Evolutionary conservation across 768 basidiomycete species (phyloP).

Genomic region (Pleurotus djamor): DNA sequence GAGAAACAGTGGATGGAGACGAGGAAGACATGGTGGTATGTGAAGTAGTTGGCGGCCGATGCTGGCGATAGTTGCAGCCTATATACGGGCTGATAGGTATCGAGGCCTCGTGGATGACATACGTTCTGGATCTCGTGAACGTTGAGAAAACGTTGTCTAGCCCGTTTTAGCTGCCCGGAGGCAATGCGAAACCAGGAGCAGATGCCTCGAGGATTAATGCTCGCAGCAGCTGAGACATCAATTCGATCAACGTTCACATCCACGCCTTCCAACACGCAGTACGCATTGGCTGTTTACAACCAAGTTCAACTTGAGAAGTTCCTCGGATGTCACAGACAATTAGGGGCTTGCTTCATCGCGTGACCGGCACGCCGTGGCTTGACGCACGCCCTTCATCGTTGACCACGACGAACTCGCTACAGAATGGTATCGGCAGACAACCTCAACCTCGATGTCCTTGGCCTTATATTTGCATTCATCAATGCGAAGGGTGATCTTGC

Average conservation of each 20-base stretch:
- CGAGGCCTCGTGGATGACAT: conserved; percentile 2
- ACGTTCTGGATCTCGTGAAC: conserved; percentile 2
- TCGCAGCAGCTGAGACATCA: no score
- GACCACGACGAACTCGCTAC: background rate
- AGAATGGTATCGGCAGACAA: conserved; percentile 68
- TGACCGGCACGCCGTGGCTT: background rate
- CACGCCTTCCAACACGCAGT: no score
- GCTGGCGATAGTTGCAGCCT: background rate
- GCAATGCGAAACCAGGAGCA: background rate
- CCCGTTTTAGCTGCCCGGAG: background rate
- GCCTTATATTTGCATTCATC: conserved; percentile 60
- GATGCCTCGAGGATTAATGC: no score
- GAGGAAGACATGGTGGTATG: background rate
- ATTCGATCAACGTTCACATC: no score
- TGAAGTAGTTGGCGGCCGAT: background rate
- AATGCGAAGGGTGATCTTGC: conserved; percentile 48
- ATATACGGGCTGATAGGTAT: background rate
- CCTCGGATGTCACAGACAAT: background rate
- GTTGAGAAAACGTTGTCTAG: conserved; percentile 4
- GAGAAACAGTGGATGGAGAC: conserved; percentile 18
- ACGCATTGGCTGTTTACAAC: no score
- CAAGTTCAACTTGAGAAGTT: no score
- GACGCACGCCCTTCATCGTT: background rate
- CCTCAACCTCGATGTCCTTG: conserved; percentile 71
- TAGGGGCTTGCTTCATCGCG: background rate